A percentile compares a stretch with the other conserved stretches of the same genome.
phyloP scores from a whole-genome alignment of 2,329 filamentous ascomycete genomes.

The Penicillium freii region DNA sequence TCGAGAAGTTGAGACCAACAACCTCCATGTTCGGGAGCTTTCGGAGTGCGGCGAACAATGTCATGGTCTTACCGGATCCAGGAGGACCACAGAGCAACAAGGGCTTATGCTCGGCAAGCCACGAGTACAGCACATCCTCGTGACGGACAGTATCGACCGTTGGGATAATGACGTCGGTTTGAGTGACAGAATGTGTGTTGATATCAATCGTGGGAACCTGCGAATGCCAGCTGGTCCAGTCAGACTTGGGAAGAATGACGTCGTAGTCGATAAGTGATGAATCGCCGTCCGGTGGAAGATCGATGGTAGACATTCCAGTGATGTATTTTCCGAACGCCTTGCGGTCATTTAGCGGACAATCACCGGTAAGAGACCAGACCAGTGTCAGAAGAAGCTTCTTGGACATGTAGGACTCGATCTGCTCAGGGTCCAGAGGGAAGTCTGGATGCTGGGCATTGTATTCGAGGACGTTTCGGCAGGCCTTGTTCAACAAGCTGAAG shows the following conservation, averaged over 20 bases:
- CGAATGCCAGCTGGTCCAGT: slow-evolving; percentile 92
- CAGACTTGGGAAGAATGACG: slow-evolving; percentile 77
- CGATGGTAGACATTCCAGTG: slow-evolving; percentile 77
- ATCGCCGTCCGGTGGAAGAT: slow-evolving; percentile 75
- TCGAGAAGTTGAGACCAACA: slow-evolving; percentile 98
- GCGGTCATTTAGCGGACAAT: slow-evolving; percentile 83
- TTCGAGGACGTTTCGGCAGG: slow-evolving; percentile 86
- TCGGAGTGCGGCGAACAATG: slow-evolving; percentile 91
- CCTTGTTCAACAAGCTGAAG: slow-evolving; percentile 94
- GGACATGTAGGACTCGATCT: slow-evolving; percentile 82
- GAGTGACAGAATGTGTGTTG: slow-evolving; percentile 96
- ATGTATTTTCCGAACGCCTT: slow-evolving; percentile 87
- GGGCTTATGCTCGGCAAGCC: slow-evolving; percentile 98
- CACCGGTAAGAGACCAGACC: slow-evolving; percentile 94
- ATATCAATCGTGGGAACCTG: slow-evolving; percentile 93
- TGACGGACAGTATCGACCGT: slow-evolving; percentile 96
- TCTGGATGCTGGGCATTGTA: slow-evolving; percentile 94
- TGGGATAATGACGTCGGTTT: slow-evolving; percentile 97
- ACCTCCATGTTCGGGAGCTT: slow-evolving; percentile 99
- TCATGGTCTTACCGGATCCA: slow-evolving; percentile 99
- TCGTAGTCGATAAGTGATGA: slow-evolving; percentile 91
- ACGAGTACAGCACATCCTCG: slow-evolving; percentile 98
- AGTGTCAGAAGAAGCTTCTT: slow-evolving; percentile 92
- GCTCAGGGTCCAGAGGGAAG: slow-evolving; percentile 86
- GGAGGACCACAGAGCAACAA: slow-evolving; percentile 94